Evolutionary conservation across 2,329 filamentous ascomycete species (phyloP).

Genomic region (Pestalotiopsis sp.): DNA sequence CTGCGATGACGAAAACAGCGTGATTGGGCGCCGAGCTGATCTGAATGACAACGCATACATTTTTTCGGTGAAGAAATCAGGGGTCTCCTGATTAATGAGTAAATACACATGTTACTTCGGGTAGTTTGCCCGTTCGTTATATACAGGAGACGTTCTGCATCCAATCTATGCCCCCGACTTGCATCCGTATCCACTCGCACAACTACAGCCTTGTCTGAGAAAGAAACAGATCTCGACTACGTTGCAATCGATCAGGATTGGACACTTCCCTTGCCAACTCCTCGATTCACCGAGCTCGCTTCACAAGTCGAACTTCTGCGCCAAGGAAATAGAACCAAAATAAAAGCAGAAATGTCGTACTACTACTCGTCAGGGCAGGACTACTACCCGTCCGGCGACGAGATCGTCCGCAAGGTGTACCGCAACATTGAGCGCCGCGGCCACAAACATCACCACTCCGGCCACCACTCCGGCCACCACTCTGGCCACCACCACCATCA

Average conservation of each 20-base stretch:
- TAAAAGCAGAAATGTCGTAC: not conserved
- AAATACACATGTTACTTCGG: not conserved
- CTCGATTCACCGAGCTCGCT: not conserved
- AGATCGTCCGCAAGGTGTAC: not conserved
- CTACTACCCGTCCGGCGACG: not conserved
- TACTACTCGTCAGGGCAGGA: not conserved
- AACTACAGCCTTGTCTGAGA: not conserved
- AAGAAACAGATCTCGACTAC: not conserved
- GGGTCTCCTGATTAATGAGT: not conserved
- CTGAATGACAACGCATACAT: not conserved
- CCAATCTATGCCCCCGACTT: not conserved
- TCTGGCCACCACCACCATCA: conserved; percentile 17
- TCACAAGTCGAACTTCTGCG: not conserved
- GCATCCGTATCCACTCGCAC: not conserved
- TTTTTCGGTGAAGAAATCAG: not conserved
- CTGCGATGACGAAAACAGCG: not conserved
- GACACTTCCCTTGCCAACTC: not conserved
- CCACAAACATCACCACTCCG: not conserved
- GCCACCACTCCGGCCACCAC: conserved; percentile 14
- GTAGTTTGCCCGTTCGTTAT: not conserved
- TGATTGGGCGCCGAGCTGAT: not conserved
- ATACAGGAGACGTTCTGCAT: not conserved
- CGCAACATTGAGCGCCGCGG: not conserved
- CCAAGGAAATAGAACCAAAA: not conserved
- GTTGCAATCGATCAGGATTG: not conserved